phyloP scores from a whole-genome alignment of 352 stramenopile species.

The Phytophthora aleatoria region DNA sequence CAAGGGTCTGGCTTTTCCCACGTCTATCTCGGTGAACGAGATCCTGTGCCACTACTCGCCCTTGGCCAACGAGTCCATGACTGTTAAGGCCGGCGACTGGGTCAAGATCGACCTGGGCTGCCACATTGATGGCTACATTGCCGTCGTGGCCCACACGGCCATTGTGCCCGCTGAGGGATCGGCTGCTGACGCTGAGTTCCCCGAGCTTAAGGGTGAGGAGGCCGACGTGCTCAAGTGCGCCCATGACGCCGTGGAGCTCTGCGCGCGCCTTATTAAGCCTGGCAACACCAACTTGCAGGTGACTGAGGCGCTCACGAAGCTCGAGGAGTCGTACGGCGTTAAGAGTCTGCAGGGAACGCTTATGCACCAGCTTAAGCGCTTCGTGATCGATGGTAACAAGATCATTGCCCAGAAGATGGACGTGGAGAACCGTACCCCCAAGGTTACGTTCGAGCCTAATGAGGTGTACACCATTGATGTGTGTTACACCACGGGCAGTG shows the following conservation, averaged over 20 bases:
- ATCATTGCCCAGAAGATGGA: conserved; percentile 93
- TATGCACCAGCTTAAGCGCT: conserved; percentile 99
- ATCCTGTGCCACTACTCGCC: conserved; percentile 98
- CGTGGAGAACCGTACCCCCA: conserved; percentile 85
- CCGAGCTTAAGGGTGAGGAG: conserved; percentile 66
- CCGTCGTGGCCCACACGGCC: conserved; percentile 97
- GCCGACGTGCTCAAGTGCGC: conserved; percentile 97
- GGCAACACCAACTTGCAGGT: conserved; percentile 97
- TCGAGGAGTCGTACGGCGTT: conserved; percentile 96
- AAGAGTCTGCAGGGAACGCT: conserved; percentile 97
- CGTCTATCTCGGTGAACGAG: conserved; percentile 99
- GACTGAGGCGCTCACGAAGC: conserved; percentile 94
- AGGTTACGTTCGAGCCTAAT: conserved; percentile 95
- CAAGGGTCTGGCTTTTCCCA: conserved; percentile 99
- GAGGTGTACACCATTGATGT: conserved; percentile 99
- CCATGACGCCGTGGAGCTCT: conserved; percentile 97
- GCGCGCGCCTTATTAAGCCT: conserved; percentile 96
- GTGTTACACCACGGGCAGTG: conserved; percentile 97
- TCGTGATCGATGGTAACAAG: conserved; percentile 99
- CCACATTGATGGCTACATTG: conserved; percentile 99
- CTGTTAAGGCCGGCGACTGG: conserved; percentile 83
- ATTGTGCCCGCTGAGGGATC: conserved; percentile 89
- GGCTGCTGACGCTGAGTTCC: conserved; percentile 61
- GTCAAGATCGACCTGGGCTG: conserved; percentile 97
- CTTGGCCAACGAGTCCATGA: conserved; percentile 86